Percentiles rank a stretch among this genome's conserved stretches.
Evolutionary conservation across 495 filamentous ascomycete species (phyloP).

Genomic region (Pseudevernia furfuracea): DNA sequence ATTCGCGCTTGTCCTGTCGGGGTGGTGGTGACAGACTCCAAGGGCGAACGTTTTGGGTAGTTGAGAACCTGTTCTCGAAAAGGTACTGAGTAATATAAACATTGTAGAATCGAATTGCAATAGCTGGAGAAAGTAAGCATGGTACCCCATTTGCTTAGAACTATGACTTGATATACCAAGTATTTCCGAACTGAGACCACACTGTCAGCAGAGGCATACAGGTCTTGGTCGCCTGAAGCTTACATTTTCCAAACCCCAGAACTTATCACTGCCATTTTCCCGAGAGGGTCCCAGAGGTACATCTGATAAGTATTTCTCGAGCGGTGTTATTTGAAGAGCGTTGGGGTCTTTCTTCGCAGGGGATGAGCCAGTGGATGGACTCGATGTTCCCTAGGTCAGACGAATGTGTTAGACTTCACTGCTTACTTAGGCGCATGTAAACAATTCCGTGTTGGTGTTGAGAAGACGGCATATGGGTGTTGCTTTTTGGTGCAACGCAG

Average conservation of each 20-base stretch:
- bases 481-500: neutral
- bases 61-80: conserved; percentile 94
- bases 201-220: conserved; percentile 23
- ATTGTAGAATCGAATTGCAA: conserved; percentile 96
- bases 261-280: conserved; percentile 91
- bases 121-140: conserved; percentile 52
- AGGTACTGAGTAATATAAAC: conserved; percentile 87
- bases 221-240: conserved; percentile 29
- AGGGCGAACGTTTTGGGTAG: conserved; percentile 63
- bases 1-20: conserved; percentile 37
- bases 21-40: conserved; percentile 45
- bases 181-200: conserved; percentile 75
- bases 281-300: conserved; percentile 58
- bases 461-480: neutral
- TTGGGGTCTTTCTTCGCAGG: conserved; percentile 66
- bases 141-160: neutral
- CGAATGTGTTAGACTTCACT: conserved; percentile 5
- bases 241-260: conserved; percentile 97
- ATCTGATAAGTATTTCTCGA: conserved; percentile 77
- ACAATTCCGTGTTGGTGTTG: conserved; percentile 12
- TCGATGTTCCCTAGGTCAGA: conserved; percentile 33
- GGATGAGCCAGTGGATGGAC: conserved; percentile 36
- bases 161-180: conserved; percentile 58
- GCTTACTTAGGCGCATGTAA: conserved; percentile 5
- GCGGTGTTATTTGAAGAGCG: conserved; percentile 58